Percentiles rank a stretch among this genome's conserved stretches.
Evolutionary conservation across 2,329 filamentous ascomycete genomes (phyloP).

Genomic region (Monosporascus sp.): DNA sequence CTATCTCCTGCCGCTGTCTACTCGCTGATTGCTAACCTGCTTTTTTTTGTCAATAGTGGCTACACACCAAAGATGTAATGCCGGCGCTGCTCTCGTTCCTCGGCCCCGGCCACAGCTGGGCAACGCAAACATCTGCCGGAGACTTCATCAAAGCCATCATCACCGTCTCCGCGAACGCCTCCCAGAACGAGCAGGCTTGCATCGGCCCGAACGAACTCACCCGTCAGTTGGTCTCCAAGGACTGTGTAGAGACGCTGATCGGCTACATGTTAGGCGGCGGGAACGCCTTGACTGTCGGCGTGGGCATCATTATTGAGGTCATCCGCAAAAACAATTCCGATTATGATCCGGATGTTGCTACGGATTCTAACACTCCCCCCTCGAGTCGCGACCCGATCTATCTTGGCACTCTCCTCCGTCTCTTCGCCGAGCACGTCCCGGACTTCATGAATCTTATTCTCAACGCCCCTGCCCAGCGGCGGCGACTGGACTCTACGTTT

Average conservation of each 20-base stretch:
- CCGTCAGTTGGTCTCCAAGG: conserved; percentile 82
- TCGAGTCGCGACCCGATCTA: conserved; percentile 92
- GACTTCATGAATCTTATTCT: conserved; percentile 91
- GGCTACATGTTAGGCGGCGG: conserved; percentile 88
- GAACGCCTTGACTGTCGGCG: conserved; percentile 90
- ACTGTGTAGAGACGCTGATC: conserved; percentile 80
- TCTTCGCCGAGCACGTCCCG: conserved; percentile 87
- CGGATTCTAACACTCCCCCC: conserved; percentile 71
- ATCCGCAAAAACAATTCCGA: conserved; percentile 99
- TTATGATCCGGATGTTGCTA: conserved; percentile 88
- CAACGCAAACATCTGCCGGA: conserved; percentile 91
- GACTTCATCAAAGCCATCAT: conserved; percentile 99
- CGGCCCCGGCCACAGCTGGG: conserved; percentile 75
- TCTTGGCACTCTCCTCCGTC: conserved; percentile 78
- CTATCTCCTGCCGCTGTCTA: not conserved
- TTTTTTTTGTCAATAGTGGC: conserved; percentile 57
- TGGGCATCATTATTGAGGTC: conserved; percentile 96
- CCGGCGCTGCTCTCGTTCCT: conserved; percentile 83
- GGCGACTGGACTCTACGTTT: conserved; percentile 79
- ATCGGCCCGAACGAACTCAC: conserved; percentile 97
- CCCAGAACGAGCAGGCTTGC: conserved; percentile 96
- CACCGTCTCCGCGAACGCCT: conserved; percentile 96
- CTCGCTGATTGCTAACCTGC: conserved; percentile 12
- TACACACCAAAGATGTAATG: conserved; percentile 84
- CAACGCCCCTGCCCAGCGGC: conserved; percentile 67